Percentiles rank a stretch among this genome's conserved stretches.
Evolutionary conservation across 2,329 filamentous ascomycete genomes (phyloP).

Genomic region (Trichoderma guizhouense): DNA sequence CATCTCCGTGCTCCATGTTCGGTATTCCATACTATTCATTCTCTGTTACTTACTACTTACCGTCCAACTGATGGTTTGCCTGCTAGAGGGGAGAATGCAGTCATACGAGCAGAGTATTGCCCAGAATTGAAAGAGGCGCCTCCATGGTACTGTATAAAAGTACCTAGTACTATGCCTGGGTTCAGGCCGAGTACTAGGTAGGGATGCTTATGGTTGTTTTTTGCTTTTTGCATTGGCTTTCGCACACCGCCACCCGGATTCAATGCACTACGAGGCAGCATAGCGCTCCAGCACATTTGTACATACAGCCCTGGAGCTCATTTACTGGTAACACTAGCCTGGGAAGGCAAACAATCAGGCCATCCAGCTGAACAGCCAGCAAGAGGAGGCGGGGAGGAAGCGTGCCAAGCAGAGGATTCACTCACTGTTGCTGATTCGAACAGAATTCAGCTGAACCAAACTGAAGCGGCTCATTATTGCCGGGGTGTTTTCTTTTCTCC

Average conservation of each 20-base stretch:
- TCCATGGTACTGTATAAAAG: neutral
- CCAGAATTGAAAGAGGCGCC: neutral
- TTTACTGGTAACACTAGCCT: neutral
- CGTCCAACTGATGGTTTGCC: neutral
- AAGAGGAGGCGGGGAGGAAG: neutral
- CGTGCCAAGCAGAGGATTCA: neutral
- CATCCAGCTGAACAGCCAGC: neutral
- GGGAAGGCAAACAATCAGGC: neutral
- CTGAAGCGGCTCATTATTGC: neutral
- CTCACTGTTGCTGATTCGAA: neutral
- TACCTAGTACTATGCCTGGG: neutral
- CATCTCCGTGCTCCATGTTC: neutral
- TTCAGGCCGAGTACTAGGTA: neutral
- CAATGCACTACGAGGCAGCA: neutral
- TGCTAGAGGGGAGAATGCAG: neutral
- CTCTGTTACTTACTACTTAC: neutral
- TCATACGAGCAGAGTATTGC: neutral
- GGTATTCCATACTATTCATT: neutral
- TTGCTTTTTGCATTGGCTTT: neutral
- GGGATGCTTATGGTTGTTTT: neutral
- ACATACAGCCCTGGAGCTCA: neutral
- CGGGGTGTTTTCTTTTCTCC: neutral
- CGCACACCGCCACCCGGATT: neutral
- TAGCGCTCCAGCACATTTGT: neutral
- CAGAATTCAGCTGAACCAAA: neutral